Base-by-base conservation (phyloP, 2,329 filamentous ascomycete species). In the Rhynchosporium secalis region DNA sequence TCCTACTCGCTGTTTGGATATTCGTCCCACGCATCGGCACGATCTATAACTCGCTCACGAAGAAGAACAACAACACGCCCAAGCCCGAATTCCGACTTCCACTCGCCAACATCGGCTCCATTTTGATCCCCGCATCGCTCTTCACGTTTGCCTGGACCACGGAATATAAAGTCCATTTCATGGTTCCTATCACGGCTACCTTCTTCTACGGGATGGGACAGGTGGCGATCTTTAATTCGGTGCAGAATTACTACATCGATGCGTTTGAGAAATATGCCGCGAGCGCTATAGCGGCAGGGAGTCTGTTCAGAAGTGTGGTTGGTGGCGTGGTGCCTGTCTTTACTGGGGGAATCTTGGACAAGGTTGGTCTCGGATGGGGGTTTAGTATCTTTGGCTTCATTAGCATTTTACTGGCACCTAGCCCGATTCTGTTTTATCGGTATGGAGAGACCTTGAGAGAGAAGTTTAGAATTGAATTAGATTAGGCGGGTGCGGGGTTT, bases 131-230 rank as follows among this genome's bases (percentile, higher is more conserved):
- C 0, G 72, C 80, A 0, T 80, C 81, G 0, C 74, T 88, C 43
- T 87, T 87, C 70, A 78, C 80, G 70, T 86, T 86, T 64, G 84
- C 83, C 1, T 87, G 83, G 83, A 81, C 81, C 0, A 80, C 80
- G 0, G 75, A 86, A 51, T 79, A 81, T 26, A 68, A 77, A 13
- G 76, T 81, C 0, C 82, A 85, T 59, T 87, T 83, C 83, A 79
- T 84, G 26, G 81, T 78, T 0, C 82, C 83, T 2, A 82, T 85
- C 38, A 76, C 81, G 2, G 79, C 78, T 1, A 84, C 80, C 0
- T 56, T 80, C 78, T 67, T 79, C 79, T 1, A 70, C 51, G 81
- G 80, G 12, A 75, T 82, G 20, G 80, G 81, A 2, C 80, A 83
- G 60, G 79, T 84, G 10, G 78, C 80, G 66, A 81, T 82, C 36